Evolutionary conservation across 345 rosid species (phyloP).

Genomic region (Adansonia digitata): DNA sequence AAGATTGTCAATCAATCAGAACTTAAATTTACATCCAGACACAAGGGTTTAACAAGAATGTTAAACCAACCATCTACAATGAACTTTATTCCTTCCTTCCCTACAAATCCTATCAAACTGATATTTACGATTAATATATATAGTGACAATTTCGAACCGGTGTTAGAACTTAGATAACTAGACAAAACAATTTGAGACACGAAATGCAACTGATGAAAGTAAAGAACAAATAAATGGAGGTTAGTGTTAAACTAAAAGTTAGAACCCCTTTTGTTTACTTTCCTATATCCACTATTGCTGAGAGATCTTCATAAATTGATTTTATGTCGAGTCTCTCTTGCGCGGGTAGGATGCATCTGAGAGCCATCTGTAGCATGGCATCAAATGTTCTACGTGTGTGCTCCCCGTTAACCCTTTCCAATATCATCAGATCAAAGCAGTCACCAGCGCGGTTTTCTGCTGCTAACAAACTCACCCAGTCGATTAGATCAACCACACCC

Average conservation of each 20-base stretch:
- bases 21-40: neutral
- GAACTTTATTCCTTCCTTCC: neutral
- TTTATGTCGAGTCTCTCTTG: constrained; percentile 80
- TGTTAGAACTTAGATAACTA: neutral
- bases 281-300: constrained; percentile 18
- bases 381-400: constrained; percentile 30
- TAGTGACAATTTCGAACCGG: neutral
- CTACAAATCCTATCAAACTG: no score
- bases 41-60: constrained; percentile 8
- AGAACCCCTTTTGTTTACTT: no score
- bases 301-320: constrained; percentile 58
- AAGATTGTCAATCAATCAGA: neutral
- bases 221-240: constrained; percentile 11
- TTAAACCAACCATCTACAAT: constrained; percentile 9
- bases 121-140: no score
- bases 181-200: neutral
- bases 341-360: constrained; percentile 66
- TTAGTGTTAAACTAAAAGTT: no score
- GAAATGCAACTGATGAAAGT: neutral
- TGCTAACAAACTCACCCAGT: constrained; percentile 66
- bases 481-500: constrained; percentile 68
- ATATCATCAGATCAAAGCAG: constrained; percentile 58
- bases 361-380: constrained; percentile 56
- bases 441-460: constrained; percentile 43
- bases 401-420: constrained; percentile 18